Percentiles rank a stretch among this genome's conserved stretches.
phyloP scores from a whole-genome alignment of 176 grass and related monocot species.

The Luzula sylvatica region DNA sequence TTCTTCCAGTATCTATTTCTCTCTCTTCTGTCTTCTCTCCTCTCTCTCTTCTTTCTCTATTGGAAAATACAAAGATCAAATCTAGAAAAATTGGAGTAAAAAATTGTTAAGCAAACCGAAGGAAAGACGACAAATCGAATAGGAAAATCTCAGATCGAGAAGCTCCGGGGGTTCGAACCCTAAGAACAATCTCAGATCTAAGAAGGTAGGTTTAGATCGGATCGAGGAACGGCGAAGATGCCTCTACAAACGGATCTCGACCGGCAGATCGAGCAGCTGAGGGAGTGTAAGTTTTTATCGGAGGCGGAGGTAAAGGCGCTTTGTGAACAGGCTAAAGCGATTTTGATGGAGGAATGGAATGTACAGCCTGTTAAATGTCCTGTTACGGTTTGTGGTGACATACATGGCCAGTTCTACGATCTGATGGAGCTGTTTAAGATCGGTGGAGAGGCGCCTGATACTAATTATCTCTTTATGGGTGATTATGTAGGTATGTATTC shows the following conservation, averaged over 20 bases:
- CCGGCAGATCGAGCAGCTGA: conserved; percentile 92
- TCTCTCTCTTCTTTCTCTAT: background rate
- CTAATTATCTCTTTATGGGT: conserved; percentile 99
- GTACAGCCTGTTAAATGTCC: conserved; percentile 93
- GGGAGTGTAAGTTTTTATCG: conserved; percentile 66
- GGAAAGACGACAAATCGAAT: conserved; percentile 37
- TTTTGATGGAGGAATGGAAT: conserved; percentile 98
- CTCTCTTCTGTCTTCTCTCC: conserved; percentile 2
- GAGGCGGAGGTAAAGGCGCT: conserved; percentile 76
- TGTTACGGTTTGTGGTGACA: conserved; percentile 95
- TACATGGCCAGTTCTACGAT: conserved; percentile 98
- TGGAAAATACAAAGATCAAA: conserved; percentile 1
- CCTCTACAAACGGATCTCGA: conserved; percentile 91
- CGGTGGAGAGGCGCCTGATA: conserved; percentile 87
- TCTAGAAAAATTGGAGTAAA: conserved; percentile 19
- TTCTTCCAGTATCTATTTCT: background rate
- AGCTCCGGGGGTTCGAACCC: conserved; percentile 16
- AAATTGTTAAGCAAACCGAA: conserved; percentile 21
- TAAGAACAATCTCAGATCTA: conserved; percentile 24
- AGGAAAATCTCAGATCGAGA: conserved; percentile 4
- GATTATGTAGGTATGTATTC: conserved; percentile 72
- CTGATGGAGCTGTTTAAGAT: conserved; percentile 98
- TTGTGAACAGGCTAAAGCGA: conserved; percentile 92
- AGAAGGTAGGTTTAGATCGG: conserved; percentile 11
- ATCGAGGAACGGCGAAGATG: conserved; percentile 32